These are phyloP conservation scores for Fusarium lyarnte DNA, from an alignment of 2,329 filamentous ascomycete genomes.

Conservation along the genomic window DNA sequence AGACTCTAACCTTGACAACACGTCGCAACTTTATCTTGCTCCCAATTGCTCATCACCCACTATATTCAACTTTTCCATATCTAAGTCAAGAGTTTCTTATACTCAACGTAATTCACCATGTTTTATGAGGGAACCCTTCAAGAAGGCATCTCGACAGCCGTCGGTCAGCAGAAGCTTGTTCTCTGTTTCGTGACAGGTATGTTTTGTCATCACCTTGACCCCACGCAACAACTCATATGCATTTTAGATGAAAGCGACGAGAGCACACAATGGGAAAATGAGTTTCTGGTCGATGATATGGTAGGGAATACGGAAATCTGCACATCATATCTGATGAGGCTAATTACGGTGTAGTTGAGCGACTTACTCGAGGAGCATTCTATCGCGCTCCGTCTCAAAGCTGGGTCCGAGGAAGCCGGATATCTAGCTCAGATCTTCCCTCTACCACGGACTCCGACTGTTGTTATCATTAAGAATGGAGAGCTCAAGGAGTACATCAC, in stretches of 20 bases:
- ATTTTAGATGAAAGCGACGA: conserved; percentile 62
- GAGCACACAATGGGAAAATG: conserved; percentile 77
- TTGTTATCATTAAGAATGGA: conserved; percentile 83
- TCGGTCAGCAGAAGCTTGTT: conserved; percentile 80
- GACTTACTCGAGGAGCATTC: conserved; percentile 68
- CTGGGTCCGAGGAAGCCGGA: conserved; percentile 81
- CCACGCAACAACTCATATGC: conserved; percentile 24
- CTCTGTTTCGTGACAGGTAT: conserved; percentile 85
- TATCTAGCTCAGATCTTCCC: conserved; percentile 87
- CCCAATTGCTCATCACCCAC: background rate
- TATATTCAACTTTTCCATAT: background rate
- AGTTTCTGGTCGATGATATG: conserved; percentile 68
- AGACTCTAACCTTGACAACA: conserved; percentile 34
- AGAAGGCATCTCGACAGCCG: conserved; percentile 79
- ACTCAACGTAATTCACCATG: conserved; percentile 57
- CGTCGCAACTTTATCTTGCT: conserved; percentile 3
- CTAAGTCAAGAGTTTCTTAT: background rate
- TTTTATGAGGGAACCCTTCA: conserved; percentile 86
- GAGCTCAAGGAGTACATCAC: conserved; percentile 81
- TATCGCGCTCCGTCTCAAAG: conserved; percentile 74
- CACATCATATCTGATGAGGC: background rate
- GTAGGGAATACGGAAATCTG: conserved; percentile 51
- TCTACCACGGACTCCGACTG: conserved; percentile 77
- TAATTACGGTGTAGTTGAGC: conserved; percentile 57
- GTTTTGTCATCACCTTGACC: conserved; percentile 34